Evolutionary conservation across 2,329 filamentous ascomycete genomes (phyloP).

Genomic region (Penicillium sp.): DNA sequence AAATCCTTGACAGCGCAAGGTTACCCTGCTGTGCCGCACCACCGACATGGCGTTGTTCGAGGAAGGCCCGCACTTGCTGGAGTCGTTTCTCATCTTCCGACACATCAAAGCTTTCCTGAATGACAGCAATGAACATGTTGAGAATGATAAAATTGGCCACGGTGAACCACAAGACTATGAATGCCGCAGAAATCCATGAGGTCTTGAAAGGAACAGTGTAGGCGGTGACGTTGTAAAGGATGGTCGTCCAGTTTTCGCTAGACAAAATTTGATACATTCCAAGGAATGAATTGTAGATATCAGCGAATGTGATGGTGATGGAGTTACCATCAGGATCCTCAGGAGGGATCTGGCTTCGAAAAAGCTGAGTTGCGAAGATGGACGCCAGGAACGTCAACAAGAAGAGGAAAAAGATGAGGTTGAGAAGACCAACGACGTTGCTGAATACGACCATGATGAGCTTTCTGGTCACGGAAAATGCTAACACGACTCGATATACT

Average conservation of each 20-base stretch:
- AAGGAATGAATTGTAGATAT: slow-evolving; percentile 91
- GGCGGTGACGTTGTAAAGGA: slow-evolving; percentile 76
- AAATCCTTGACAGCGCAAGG: slow-evolving; percentile 56
- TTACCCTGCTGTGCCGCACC: slow-evolving; percentile 60
- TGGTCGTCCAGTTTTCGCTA: slow-evolving; percentile 89
- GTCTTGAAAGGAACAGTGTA: slow-evolving; percentile 63
- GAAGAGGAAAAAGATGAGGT: slow-evolving; percentile 94
- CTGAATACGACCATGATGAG: slow-evolving; percentile 83
- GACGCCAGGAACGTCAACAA: slow-evolving; percentile 89
- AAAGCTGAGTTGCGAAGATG: slow-evolving; percentile 89
- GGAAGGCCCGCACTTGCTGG: slow-evolving; percentile 91
- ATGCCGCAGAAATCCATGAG: slow-evolving; percentile 88
- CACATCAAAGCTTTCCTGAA: slow-evolving; percentile 98
- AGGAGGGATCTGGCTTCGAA: slow-evolving; percentile 75
- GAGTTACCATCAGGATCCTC: slow-evolving; percentile 58
- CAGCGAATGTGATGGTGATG: slow-evolving; percentile 72
- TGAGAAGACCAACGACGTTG: slow-evolving; percentile 86
- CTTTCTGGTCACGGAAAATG: slow-evolving; percentile 78
- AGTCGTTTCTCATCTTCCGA: slow-evolving; percentile 96
- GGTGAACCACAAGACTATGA: slow-evolving; percentile 93
- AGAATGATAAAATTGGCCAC: slow-evolving; percentile 90
- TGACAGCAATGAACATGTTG: slow-evolving; percentile 99
- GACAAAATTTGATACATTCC: slow-evolving; percentile 98
- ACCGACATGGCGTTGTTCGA: slow-evolving; percentile 83
- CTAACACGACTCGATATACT: slow-evolving; percentile 85